Evolutionary conservation across 768 basidiomycete genomes (phyloP).

Genomic region (Mrakia blollopis): DNA sequence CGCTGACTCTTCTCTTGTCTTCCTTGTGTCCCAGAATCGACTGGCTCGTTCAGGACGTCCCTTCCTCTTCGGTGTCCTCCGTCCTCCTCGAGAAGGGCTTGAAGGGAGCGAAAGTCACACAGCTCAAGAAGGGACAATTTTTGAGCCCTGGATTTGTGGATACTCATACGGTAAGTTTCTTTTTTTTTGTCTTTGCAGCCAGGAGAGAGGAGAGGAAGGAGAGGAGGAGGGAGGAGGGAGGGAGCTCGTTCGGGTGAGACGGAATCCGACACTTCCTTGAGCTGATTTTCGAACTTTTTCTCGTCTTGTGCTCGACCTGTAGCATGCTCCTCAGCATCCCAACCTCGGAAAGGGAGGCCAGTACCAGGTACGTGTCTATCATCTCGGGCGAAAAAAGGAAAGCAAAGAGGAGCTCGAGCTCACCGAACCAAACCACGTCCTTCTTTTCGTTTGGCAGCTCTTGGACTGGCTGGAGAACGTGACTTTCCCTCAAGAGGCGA

Average conservation of each 20-base stretch:
- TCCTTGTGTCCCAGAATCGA: constrained; percentile 9
- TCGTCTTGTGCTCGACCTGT: constrained; percentile 14
- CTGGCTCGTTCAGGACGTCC: constrained; percentile 9
- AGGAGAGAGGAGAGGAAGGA: too few species aligned
- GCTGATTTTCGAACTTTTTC: not conserved
- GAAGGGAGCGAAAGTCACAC: not conserved
- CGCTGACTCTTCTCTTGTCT: not conserved
- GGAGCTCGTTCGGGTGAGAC: too few species aligned
- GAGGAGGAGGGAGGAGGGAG: not conserved
- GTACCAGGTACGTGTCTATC: constrained; percentile 17
- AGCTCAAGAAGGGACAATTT: constrained; percentile 51
- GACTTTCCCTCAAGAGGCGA: constrained; percentile 83
- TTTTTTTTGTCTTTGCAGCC: not conserved
- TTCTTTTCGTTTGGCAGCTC: constrained; percentile 50
- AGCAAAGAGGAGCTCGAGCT: not conserved
- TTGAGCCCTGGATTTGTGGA: constrained; percentile 84
- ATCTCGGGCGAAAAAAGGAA: too few species aligned
- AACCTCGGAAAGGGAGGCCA: constrained; percentile 53
- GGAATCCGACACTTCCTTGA: not conserved
- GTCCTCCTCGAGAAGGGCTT: not conserved
- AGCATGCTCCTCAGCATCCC: constrained; percentile 78
- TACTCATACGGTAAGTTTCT: constrained; percentile 71
- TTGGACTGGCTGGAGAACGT: constrained; percentile 79
- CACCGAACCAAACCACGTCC: not conserved
- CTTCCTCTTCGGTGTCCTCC: not conserved